These are phyloP conservation scores for Yamadazyma tumulicola DNA, from an alignment of 805 yeast genomes.

Conservation along the genomic window DNA sequence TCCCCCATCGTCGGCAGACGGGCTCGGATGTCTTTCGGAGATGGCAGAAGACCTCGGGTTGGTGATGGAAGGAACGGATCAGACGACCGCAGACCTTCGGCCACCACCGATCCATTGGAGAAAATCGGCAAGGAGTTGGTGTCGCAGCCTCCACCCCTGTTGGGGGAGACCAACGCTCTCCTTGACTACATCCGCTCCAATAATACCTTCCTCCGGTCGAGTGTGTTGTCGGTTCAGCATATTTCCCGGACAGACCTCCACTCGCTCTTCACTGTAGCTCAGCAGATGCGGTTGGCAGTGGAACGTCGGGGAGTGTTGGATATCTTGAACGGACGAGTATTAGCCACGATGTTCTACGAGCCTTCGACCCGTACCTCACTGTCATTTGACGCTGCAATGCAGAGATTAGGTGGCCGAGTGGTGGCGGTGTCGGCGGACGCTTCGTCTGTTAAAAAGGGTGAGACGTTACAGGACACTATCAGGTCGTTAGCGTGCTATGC, in stretches of 20 bases:
- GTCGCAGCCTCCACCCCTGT: conserved; percentile 66
- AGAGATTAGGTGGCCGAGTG: conserved; percentile 97
- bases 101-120: conserved; percentile 47
- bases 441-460: conserved; percentile 98
- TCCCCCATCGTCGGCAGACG: conserved; percentile 39
- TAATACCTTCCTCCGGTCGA: conserved; percentile 88
- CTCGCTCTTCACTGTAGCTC: conserved; percentile 91
- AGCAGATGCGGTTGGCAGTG: conserved; percentile 94
- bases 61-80: too few species aligned
- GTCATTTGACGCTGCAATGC: conserved; percentile 99
- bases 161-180: conserved; percentile 77
- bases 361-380: conserved; percentile 97
- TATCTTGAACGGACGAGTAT: conserved; percentile 81
- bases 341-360: conserved; percentile 95
- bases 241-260: conserved; percentile 87
- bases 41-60: conserved; percentile 34
- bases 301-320: conserved; percentile 95
- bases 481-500: conserved; percentile 93
- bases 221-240: conserved; percentile 84
- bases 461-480: conserved; percentile 93
- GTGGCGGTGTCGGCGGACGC: conserved; percentile 79
- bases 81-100: conserved; percentile 32
- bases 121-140: conserved; percentile 64
- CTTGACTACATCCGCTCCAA: conserved; percentile 71
- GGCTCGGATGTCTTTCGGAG: conserved; percentile 34